A percentile compares a stretch with the other conserved stretches of the same genome.
These are phyloP conservation scores for Exophiala lecanii-corni DNA, from an alignment of 2,329 filamentous ascomycete genomes.

Conservation along the genomic window DNA sequence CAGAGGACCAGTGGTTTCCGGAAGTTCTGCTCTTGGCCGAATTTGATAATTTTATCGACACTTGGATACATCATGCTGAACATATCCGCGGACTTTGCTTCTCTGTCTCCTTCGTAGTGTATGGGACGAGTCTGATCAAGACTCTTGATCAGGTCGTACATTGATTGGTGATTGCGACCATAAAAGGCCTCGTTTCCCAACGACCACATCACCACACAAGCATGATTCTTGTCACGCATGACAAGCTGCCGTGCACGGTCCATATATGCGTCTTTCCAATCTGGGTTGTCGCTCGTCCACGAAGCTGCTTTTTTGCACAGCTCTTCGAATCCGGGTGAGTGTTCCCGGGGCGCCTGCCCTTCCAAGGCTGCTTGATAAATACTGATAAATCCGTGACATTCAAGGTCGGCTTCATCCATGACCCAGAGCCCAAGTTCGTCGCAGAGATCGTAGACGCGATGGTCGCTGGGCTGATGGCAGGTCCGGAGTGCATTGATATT, in stretches of 20 bases:
- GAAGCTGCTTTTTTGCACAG: constrained; percentile 24
- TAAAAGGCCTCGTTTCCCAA: constrained; percentile 71
- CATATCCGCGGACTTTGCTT: constrained; percentile 60
- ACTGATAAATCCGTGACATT: constrained; percentile 33
- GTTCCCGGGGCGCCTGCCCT: constrained; percentile 3
- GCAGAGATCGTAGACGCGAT: constrained; percentile 29
- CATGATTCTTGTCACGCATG: constrained; percentile 64
- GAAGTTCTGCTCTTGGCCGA: constrained; percentile 38
- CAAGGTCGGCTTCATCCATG: constrained; percentile 37
- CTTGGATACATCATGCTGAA: constrained; percentile 64
- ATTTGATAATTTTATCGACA: constrained; percentile 31
- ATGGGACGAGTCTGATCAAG: constrained; percentile 56
- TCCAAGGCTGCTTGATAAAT: neutral
- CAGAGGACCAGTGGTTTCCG: constrained; percentile 45
- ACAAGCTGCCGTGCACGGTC: constrained; percentile 63
- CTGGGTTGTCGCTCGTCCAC: constrained; percentile 31
- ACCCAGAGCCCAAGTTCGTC: constrained; percentile 36
- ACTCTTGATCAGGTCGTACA: constrained; percentile 59
- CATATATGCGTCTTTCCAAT: constrained; percentile 56
- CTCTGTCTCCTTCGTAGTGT: constrained; percentile 62
- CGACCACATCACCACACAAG: constrained; percentile 69
- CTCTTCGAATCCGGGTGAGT: constrained; percentile 5
- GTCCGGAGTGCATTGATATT: constrained; percentile 68
- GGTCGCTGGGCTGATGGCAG: constrained; percentile 60
- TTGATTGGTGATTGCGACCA: constrained; percentile 62